These are phyloP conservation scores for Ophiostoma tasmaniense DNA, from an alignment of 2,329 filamentous ascomycete genomes.

Conservation along the genomic window DNA sequence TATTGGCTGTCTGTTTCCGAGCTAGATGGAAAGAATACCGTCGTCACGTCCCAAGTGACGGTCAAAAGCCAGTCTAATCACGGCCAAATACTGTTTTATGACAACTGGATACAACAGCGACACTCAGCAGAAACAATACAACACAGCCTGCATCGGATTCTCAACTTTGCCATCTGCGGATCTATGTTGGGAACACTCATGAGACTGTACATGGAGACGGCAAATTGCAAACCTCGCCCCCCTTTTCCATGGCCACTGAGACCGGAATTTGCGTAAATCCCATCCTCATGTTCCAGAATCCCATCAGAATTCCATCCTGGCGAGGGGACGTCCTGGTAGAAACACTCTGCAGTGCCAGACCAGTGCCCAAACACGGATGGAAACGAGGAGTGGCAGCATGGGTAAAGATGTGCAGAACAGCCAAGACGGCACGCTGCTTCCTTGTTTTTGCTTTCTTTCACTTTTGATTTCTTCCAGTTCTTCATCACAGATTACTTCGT, in stretches of 20 bases:
- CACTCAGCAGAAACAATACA: too few species aligned
- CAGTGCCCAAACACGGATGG: neutral
- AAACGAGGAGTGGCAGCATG: neutral
- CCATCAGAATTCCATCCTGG: conserved; percentile 17
- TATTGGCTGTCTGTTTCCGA: neutral
- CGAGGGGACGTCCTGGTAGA: neutral
- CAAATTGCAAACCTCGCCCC: neutral
- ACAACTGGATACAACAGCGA: too few species aligned
- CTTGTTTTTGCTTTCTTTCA: neutral
- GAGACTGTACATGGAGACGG: neutral
- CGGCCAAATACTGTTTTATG: neutral
- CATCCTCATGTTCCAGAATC: conserved; percentile 14
- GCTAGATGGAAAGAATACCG: neutral
- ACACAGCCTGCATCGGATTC: neutral
- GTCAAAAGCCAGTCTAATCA: neutral
- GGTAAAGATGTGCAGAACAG: neutral
- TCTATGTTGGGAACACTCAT: neutral
- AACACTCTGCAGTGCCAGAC: neutral
- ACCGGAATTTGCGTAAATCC: conserved; percentile 13
- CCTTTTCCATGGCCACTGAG: neutral
- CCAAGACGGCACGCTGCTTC: neutral
- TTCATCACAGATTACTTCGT: too few species aligned
- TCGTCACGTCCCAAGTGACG: neutral
- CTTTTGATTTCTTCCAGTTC: too few species aligned
- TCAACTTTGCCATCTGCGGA: neutral